phyloP scores from a whole-genome alignment of 495 filamentous ascomycete species.

The Penicillium angulare region DNA sequence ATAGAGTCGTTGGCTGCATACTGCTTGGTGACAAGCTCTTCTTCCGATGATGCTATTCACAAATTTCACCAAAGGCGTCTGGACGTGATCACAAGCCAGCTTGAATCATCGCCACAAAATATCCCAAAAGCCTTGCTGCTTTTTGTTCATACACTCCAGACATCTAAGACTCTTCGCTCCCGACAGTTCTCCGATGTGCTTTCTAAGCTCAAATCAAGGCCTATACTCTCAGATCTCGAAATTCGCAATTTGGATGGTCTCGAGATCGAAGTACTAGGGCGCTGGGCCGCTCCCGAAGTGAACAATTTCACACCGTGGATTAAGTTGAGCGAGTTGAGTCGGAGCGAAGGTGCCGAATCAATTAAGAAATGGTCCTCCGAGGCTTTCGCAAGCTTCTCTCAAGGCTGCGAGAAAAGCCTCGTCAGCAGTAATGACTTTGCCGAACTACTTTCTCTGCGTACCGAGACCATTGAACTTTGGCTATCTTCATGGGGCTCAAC shows the following conservation, averaged over 20 bases:
- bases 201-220: slow-evolving; percentile 61
- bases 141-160: slow-evolving; percentile 73
- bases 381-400: slow-evolving; percentile 63
- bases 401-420: slow-evolving; percentile 56
- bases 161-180: slow-evolving; percentile 73
- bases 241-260: slow-evolving; percentile 65
- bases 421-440: slow-evolving; percentile 58
- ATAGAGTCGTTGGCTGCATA: slow-evolving; percentile 77
- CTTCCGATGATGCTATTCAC: slow-evolving; percentile 72
- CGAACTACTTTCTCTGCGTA: slow-evolving; percentile 64
- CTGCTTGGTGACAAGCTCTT: slow-evolving; percentile 77
- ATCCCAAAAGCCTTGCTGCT: slow-evolving; percentile 64
- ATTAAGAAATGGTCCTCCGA: slow-evolving; percentile 72
- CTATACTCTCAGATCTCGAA: slow-evolving; percentile 67
- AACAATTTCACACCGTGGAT: slow-evolving; percentile 88
- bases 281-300: slow-evolving; percentile 83
- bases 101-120: slow-evolving; percentile 45
- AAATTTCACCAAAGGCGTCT: slow-evolving; percentile 78
- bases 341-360: slow-evolving; percentile 59
- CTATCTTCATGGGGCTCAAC: slow-evolving; percentile 50
- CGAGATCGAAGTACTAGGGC: slow-evolving; percentile 74
- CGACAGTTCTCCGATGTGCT: slow-evolving; percentile 69
- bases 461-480: slow-evolving; percentile 72
- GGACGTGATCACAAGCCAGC: slow-evolving; percentile 59
- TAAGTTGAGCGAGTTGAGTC: slow-evolving; percentile 74